A percentile compares a stretch with the other conserved stretches of the same genome.
These are phyloP conservation scores for Pezizomycotina sp. DNA, from an alignment of 2,329 filamentous ascomycete genomes.

Conservation along the genomic window DNA sequence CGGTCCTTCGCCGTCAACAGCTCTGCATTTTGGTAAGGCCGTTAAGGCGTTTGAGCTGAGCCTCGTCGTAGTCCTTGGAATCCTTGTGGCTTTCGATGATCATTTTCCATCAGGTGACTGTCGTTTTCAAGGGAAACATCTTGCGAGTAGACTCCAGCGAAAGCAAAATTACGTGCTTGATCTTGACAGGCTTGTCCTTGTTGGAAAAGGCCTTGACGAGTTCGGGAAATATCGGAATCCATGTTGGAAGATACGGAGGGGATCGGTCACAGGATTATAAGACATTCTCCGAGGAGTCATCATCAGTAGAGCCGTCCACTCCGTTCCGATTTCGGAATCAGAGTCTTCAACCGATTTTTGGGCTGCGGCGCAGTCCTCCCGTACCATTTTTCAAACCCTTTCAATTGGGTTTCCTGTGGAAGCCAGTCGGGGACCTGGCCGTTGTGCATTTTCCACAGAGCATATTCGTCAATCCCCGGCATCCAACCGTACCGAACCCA, in stretches of 20 bases:
- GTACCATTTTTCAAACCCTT: conserved; percentile 28
- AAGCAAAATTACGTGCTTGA: conserved; percentile 30
- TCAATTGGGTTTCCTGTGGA: conserved; percentile 24
- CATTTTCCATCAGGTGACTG: too few species aligned
- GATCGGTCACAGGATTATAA: conserved; percentile 29
- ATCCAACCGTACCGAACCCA: conserved; percentile 20
- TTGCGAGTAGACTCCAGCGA: conserved; percentile 32
- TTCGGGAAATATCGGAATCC: conserved; percentile 26
- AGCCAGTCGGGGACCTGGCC: conserved; percentile 27
- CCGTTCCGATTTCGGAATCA: too few species aligned
- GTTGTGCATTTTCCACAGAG: conserved; percentile 5
- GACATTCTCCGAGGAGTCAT: conserved; percentile 5
- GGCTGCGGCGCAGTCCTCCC: too few species aligned
- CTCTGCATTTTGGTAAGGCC: too few species aligned
- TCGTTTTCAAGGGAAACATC: too few species aligned
- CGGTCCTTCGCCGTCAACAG: too few species aligned
- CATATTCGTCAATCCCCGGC: conserved; percentile 13
- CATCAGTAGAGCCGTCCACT: conserved; percentile 5
- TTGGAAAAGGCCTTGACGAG: conserved; percentile 26
- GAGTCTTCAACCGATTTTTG: too few species aligned
- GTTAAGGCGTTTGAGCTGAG: too few species aligned
- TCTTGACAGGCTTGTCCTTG: conserved; percentile 26
- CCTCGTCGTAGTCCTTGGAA: too few species aligned
- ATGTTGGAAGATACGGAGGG: conserved; percentile 30
- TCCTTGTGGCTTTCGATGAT: too few species aligned